These are phyloP conservation scores for Teratosphaeria pseudoeucalypti DNA, from an alignment of 2,329 filamentous ascomycete genomes.

Conservation along the genomic window DNA sequence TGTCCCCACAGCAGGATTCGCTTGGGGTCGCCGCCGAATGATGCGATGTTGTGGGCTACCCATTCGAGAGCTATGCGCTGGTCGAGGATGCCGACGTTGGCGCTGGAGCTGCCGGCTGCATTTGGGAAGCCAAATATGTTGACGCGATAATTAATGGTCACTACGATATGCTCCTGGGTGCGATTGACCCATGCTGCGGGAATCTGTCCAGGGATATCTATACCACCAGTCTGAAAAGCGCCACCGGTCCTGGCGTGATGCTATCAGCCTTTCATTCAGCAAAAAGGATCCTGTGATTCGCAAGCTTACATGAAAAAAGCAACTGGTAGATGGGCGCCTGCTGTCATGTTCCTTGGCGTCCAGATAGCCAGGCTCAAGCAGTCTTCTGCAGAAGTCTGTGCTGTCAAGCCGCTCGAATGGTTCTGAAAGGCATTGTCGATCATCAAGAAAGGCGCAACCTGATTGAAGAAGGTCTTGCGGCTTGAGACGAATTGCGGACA, in stretches of 20 bases:
- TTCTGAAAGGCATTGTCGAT: not conserved
- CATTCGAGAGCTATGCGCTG: conserved; percentile 31
- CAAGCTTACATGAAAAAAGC: not conserved
- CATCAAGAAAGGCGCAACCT: not conserved
- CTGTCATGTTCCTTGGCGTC: not conserved
- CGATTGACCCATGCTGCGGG: not conserved
- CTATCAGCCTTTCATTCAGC: not conserved
- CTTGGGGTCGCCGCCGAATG: conserved; percentile 30
- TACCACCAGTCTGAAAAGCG: not conserved
- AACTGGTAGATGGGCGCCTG: not conserved
- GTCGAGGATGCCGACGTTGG: conserved; percentile 31
- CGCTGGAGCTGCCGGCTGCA: not conserved
- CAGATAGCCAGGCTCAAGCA: not conserved
- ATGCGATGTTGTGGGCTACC: conserved; percentile 29
- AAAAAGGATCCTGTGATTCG: not conserved
- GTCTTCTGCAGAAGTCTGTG: not conserved
- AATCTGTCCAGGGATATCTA: not conserved
- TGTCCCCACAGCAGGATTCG: conserved; percentile 32
- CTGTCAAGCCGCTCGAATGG: not conserved
- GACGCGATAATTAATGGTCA: not conserved
- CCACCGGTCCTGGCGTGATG: not conserved
- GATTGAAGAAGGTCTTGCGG: not conserved
- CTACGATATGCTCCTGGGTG: not conserved
- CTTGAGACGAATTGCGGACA: not conserved
- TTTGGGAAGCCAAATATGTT: not conserved